phyloP scores from a whole-genome alignment of 228 moss, liverwort and hornwort genomes.

The Sphagnum magellanicum region DNA sequence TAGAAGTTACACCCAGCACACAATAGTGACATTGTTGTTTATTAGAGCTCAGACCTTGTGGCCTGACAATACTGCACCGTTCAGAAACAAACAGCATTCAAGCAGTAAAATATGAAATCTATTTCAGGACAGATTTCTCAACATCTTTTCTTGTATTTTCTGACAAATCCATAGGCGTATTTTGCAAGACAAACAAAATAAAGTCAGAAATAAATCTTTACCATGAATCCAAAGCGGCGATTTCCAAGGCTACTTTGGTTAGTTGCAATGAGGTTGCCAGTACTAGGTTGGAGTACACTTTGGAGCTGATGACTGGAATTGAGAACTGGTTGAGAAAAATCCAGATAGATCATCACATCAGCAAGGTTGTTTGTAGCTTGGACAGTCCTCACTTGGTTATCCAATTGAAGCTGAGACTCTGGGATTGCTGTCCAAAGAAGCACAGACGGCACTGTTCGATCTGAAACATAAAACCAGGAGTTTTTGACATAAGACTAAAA shows the following conservation, averaged over 20 bases:
- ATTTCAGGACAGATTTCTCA: too few relatives aligned
- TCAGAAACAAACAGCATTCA: too few relatives aligned
- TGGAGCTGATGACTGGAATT: constrained; percentile 29
- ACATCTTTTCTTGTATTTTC: too few relatives aligned
- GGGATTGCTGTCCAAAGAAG: constrained; percentile 69
- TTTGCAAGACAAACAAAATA: too few relatives aligned
- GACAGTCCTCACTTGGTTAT: constrained; percentile 44
- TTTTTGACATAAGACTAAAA: too few relatives aligned
- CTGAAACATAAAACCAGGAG: constrained; percentile 12
- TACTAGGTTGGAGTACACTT: constrained; percentile 25
- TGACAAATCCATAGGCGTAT: too few relatives aligned
- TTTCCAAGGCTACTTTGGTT: constrained; percentile 50
- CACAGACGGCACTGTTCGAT: constrained; percentile 48
- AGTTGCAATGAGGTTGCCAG: constrained; percentile 38
- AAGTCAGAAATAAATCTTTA: constrained; percentile 4
- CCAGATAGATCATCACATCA: constrained; percentile 55
- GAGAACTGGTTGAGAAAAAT: constrained; percentile 62
- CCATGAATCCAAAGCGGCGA: constrained; percentile 61
- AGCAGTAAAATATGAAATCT: too few relatives aligned
- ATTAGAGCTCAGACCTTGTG: too few relatives aligned
- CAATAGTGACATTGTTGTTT: neutral
- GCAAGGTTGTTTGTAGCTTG: constrained; percentile 50
- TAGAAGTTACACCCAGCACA: neutral
- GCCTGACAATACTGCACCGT: too few relatives aligned
- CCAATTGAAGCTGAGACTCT: constrained; percentile 49